Base-by-base conservation (phyloP, 2,329 filamentous ascomycete genomes). In the Aspergillus udagawae region DNA sequence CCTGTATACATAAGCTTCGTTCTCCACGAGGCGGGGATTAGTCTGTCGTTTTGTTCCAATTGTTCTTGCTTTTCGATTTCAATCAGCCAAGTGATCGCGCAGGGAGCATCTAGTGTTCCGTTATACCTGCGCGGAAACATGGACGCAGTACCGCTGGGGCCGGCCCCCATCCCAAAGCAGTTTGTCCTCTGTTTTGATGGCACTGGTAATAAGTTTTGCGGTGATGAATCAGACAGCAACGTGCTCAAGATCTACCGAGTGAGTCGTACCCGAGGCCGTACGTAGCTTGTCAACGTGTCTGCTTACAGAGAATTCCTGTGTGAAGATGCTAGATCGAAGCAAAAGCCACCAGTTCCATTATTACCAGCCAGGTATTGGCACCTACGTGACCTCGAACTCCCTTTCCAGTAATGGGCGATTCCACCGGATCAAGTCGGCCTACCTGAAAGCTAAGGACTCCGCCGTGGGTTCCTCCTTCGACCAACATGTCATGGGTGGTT, bases 401-500 rank as follows among this genome's bases (percentile, higher is more conserved):
- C 63, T 77, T 5, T 61, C 63, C 6, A 60, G 57, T 48, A 54
- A 67, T 57, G 69, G 73, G 27, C 66, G 70, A 23, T 63, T 75
- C 25, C 70, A 73, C 55, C 70, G 73, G 55, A 86, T 88, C 58
- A 91, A 91, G 64, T 73, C 70, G 17, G 70, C 69, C 27, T 74
- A 74, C 53, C 56, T 70, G 28, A 75, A 75, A 56, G 71, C 72
- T 51, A 74, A 74, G 52, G 90, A 94, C 71, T 90, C 88, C 3
- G 90, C 90, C 9, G 74, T 95, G 59, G 91, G 91, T 1, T 88
- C 88, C 0, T 91, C 87, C 0, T 93, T 95, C 62, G 89, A 89
- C 63, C 82, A 91, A 56, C 90, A 94, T 74, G 90, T 94, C 10
- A 89, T 94, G 64, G 90, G 87, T 7, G 90, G 89, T 1, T 94